Percentiles rank a stretch among this genome's conserved stretches.
Evolutionary conservation across 495 filamentous ascomycete genomes (phyloP).

Genomic region (Jackrogersella multiformis): DNA sequence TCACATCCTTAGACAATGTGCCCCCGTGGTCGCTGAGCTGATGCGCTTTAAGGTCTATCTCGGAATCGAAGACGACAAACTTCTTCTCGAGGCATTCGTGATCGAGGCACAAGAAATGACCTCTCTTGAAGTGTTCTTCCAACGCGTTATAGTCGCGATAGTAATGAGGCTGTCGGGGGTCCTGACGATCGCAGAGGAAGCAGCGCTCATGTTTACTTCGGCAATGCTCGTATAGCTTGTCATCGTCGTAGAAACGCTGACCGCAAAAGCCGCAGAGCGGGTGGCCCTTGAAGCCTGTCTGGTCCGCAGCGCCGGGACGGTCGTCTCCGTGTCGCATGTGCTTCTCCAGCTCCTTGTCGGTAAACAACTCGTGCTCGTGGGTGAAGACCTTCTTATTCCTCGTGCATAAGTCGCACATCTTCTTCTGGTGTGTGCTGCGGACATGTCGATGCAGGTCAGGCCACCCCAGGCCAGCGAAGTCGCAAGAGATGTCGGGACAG

Average conservation of each 20-base stretch:
- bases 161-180: slow-evolving; percentile 78
- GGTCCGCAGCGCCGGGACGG: slow-evolving; percentile 86
- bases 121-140: slow-evolving; percentile 83
- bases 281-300: slow-evolving; percentile 96
- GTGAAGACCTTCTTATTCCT: slow-evolving; percentile 98
- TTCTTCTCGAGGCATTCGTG: slow-evolving; percentile 94
- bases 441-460: slow-evolving; percentile 94
- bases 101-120: slow-evolving; percentile 88
- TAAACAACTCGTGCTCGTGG: slow-evolving; percentile 96
- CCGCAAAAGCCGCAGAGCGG: slow-evolving; percentile 94
- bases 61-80: slow-evolving; percentile 94
- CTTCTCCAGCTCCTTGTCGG: slow-evolving; percentile 76
- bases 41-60: slow-evolving; percentile 92
- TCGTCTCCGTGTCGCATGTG: slow-evolving; percentile 94
- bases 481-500: slow-evolving; percentile 85
- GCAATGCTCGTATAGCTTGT: slow-evolving; percentile 94
- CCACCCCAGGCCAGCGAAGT: slow-evolving; percentile 91
- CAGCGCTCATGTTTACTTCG: slow-evolving; percentile 92
- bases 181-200: slow-evolving; percentile 86
- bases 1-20: slow-evolving; percentile 80
- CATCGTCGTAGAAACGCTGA: slow-evolving; percentile 91
- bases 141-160: slow-evolving; percentile 86
- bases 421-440: slow-evolving; percentile 77
- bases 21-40: slow-evolving; percentile 80
- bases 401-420: slow-evolving; percentile 96